phyloP scores from a whole-genome alignment of 345 rosid species.

The Citrus australasica region DNA sequence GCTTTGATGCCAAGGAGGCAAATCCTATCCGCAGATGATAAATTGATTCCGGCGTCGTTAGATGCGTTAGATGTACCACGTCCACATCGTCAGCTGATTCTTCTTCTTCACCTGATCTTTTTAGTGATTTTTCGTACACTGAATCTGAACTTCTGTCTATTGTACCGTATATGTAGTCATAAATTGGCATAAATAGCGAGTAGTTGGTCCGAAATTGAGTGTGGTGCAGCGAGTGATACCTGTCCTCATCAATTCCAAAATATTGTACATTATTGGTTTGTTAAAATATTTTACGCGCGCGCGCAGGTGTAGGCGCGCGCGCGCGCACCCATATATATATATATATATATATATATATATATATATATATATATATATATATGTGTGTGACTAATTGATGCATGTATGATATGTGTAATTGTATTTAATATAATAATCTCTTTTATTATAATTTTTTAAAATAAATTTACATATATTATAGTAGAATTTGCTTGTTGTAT shows the following conservation, averaged over 20 bases:
- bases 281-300: too few relatives aligned
- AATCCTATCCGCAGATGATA: conserved; percentile 42
- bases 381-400: too few relatives aligned
- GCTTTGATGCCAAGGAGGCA: conserved; percentile 40
- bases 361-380: too few relatives aligned
- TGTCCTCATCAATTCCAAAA: neutral
- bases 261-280: too few relatives aligned
- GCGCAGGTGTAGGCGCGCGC: fast-evolving
- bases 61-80: conserved; percentile 40
- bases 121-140: conserved; percentile 21
- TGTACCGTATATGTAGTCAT: conserved; percentile 40
- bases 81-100: conserved; percentile 19
- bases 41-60: conserved; percentile 40
- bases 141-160: conserved; percentile 26
- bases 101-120: conserved; percentile 8
- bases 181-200: conserved; percentile 51
- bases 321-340: fast-evolving
- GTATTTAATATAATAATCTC: fast-evolving
- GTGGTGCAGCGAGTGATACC: conserved; percentile 50
- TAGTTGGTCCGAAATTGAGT: conserved; percentile 50
- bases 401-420: too few relatives aligned
- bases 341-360: too few relatives aligned
- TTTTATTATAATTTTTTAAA: too few relatives aligned
- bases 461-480: too few relatives aligned
- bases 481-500: fast-evolving